Evolutionary conservation across 2,329 filamentous ascomycete species (phyloP).

Genomic region (Hypoxylon rubiginosum): DNA sequence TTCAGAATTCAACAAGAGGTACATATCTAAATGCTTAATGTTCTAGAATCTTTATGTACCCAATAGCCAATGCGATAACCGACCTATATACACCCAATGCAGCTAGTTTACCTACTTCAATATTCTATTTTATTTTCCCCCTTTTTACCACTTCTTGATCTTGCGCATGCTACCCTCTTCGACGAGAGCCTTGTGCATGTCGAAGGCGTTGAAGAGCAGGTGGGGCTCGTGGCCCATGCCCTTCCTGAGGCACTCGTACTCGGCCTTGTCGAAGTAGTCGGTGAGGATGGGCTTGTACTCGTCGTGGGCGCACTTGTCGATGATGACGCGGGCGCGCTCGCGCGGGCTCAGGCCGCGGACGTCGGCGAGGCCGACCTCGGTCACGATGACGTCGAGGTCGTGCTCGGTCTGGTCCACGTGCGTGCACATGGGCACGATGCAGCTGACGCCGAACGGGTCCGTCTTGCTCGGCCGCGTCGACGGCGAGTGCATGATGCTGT

Average conservation of each 20-base stretch:
- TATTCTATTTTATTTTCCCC: not conserved
- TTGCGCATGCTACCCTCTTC: conserved; percentile 90
- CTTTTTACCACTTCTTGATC: conserved; percentile 73
- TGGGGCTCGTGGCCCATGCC: conserved; percentile 94
- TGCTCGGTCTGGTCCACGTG: conserved; percentile 95
- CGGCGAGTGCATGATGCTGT: conserved; percentile 95
- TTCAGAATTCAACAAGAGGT: too few relatives aligned
- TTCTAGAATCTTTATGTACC: too few relatives aligned
- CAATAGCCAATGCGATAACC: not conserved
- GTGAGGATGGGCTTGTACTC: conserved; percentile 85
- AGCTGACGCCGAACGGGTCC: conserved; percentile 84
- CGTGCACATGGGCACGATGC: conserved; percentile 94
- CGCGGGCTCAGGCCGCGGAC: conserved; percentile 84
- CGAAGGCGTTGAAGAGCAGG: conserved; percentile 86
- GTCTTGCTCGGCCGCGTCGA: conserved; percentile 84
- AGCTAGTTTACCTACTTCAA: not conserved
- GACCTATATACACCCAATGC: not conserved
- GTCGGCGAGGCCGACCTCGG: conserved; percentile 81
- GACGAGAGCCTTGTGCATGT: conserved; percentile 86
- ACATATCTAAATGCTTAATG: too few relatives aligned
- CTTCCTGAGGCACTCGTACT: conserved; percentile 86
- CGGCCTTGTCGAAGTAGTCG: conserved; percentile 87
- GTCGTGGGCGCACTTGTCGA: conserved; percentile 87
- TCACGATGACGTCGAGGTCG: conserved; percentile 91
- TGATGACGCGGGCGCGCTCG: conserved; percentile 86